Evolutionary conservation across 148 eudicot species (phyloP).

Genomic region (Vaccinium corymbosum): DNA sequence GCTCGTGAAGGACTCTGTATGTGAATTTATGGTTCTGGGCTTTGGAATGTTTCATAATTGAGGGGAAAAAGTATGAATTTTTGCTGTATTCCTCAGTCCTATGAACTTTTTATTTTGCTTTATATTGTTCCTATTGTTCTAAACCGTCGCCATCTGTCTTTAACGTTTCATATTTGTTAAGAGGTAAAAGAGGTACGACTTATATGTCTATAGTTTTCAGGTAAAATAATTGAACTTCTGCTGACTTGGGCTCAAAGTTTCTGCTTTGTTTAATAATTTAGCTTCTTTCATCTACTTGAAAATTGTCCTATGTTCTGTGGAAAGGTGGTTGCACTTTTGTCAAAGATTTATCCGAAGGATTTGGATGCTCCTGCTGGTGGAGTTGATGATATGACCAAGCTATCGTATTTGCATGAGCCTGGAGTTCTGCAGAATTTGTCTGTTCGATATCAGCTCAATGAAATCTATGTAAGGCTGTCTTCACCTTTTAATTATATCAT

Average conservation of each 20-base stretch:
- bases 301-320: background rate
- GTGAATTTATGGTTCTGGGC: background rate
- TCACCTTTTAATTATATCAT: slow-evolving; percentile 11
- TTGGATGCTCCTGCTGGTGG: slow-evolving; percentile 88
- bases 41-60: background rate
- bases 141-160: background rate
- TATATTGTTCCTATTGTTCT: background rate
- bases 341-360: slow-evolving; percentile 71
- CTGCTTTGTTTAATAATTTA: background rate
- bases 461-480: slow-evolving; percentile 71
- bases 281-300: slow-evolving; percentile 13
- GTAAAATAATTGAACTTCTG: background rate
- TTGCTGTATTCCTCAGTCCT: background rate
- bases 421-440: slow-evolving; percentile 85
- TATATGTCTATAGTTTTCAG: background rate
- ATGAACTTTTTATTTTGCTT: background rate
- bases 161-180: background rate
- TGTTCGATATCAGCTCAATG: slow-evolving; percentile 70
- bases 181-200: background rate
- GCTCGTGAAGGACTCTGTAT: background rate
- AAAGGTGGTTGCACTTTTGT: slow-evolving; percentile 47
- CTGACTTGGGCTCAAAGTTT: background rate
- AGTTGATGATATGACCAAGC: slow-evolving; percentile 93
- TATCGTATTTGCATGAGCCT: slow-evolving; percentile 88
- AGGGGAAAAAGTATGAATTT: background rate